Evolutionary conservation across 208 protist species (phyloP).

Genomic region (Trypanosoma caninum): DNA sequence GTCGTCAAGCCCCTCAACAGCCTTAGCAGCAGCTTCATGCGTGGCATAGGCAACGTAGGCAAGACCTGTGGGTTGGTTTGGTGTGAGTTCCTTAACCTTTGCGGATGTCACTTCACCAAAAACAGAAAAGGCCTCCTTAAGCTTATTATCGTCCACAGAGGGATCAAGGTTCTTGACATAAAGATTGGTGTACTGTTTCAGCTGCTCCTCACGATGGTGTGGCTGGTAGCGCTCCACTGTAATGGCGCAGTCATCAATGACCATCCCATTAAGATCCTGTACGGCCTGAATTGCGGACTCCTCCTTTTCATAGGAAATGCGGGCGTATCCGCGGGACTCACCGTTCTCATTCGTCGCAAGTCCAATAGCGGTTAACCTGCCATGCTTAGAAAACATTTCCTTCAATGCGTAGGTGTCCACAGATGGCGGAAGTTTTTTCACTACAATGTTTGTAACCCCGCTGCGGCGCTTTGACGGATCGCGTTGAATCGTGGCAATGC

Average conservation of each 20-base stretch:
- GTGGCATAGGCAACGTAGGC: constrained; percentile 97
- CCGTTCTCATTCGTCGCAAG: constrained; percentile 90
- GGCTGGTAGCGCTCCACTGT: constrained; percentile 94
- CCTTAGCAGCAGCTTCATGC: constrained; percentile 90
- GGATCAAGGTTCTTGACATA: constrained; percentile 99
- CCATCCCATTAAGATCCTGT: constrained; percentile 82
- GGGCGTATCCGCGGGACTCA: constrained; percentile 94
- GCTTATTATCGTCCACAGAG: constrained; percentile 90
- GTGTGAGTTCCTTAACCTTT: constrained; percentile 94
- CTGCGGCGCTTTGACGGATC: constrained; percentile 97
- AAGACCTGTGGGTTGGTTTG: constrained; percentile 88
- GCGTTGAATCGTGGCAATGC: constrained; percentile 98
- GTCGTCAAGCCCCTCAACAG: constrained; percentile 87
- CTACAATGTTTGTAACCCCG: constrained; percentile 98
- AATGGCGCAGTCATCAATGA: constrained; percentile 88
- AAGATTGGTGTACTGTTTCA: constrained; percentile 97
- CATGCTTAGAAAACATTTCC: constrained; percentile 93
- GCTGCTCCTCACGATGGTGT: constrained; percentile 91
- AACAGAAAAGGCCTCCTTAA: constrained; percentile 91
- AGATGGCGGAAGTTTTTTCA: constrained; percentile 96
- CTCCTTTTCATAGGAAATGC: constrained; percentile 95
- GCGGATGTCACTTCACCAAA: constrained; percentile 96
- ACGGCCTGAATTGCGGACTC: constrained; percentile 93
- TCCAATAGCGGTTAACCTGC: constrained; percentile 90
- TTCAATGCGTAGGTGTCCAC: constrained; percentile 96